Evolutionary conservation across 192 early-diverging fungal species (phyloP).

Genomic region (Funneliformis mosseae): DNA sequence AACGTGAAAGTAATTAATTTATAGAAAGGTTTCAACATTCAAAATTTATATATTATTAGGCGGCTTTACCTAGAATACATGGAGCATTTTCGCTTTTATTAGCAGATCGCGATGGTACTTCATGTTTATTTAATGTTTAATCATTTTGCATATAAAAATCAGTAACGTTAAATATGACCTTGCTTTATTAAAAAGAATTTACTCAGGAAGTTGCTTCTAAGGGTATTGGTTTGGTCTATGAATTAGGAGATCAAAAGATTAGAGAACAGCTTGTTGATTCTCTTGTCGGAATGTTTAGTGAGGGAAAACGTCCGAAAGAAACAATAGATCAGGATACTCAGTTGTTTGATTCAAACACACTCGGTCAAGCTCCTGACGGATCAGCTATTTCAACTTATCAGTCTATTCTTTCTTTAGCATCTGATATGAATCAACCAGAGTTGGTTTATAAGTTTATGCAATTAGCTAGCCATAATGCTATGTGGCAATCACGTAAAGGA

Average conservation of each 20-base stretch:
- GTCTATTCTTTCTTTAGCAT: constrained; percentile 84
- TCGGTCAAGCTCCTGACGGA: constrained; percentile 80
- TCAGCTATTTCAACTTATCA: constrained; percentile 70
- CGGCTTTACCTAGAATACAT: constrained; percentile 69
- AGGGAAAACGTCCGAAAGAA: constrained; percentile 57
- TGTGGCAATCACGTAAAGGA: constrained; percentile 89
- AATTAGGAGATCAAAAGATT: constrained; percentile 71
- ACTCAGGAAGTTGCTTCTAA: constrained; percentile 88
- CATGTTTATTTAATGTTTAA: background rate
- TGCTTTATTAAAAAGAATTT: constrained; percentile 53
- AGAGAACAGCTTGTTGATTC: constrained; percentile 69
- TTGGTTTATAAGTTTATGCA: constrained; percentile 94
- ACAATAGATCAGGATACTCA: constrained; percentile 67
- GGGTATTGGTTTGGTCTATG: constrained; percentile 81
- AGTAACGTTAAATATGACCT: background rate
- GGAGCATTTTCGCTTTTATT: constrained; percentile 74
- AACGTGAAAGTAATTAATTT: constrained; percentile 2
- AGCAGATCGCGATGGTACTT: constrained; percentile 76
- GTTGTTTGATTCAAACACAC: constrained; percentile 65
- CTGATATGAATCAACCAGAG: constrained; percentile 92
- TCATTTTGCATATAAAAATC: background rate
- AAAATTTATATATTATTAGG: constrained; percentile 19
- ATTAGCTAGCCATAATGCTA: constrained; percentile 87
- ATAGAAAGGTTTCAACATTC: background rate
- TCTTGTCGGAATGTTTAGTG: constrained; percentile 76